Percentiles rank a stretch among this genome's conserved stretches.
Conservation (phyloP, 2,329 filamentous ascomycete genomes). For the Paecilomyces fulvus region DNA sequence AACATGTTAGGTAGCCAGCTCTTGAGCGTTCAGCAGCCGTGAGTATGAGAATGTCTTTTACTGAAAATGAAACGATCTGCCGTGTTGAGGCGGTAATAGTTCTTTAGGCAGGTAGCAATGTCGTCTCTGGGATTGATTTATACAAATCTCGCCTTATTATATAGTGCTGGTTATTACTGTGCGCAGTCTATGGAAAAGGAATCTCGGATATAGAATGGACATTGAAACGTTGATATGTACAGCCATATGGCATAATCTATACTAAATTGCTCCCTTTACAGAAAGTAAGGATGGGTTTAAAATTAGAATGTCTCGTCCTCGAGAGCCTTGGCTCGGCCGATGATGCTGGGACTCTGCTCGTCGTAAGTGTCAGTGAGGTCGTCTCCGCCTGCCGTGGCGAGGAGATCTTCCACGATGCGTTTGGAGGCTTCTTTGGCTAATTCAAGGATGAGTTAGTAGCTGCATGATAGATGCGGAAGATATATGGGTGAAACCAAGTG, state of each 20-base stretch:
- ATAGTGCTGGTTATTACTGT: too few species aligned
- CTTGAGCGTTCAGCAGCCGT: not conserved
- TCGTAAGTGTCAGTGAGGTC: conserved; percentile 17
- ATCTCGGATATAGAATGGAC: not conserved
- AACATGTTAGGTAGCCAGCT: not conserved
- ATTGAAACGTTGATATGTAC: not conserved
- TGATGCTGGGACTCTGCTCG: conserved; percentile 37
- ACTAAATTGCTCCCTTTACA: not conserved
- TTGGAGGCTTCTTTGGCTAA: conserved; percentile 43
- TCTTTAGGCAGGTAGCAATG: too few species aligned
- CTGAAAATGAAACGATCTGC: not conserved
- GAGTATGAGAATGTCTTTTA: not conserved
- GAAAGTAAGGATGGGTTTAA: not conserved
- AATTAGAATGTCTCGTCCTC: conserved; percentile 41
- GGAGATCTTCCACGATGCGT: conserved; percentile 40
- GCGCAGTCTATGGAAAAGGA: not conserved
- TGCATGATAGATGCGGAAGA: not conserved
- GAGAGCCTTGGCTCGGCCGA: conserved; percentile 30
- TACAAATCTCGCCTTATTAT: too few species aligned
- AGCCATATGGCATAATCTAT: not conserved
- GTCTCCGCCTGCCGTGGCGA: conserved; percentile 38
- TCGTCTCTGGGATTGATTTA: too few species aligned
- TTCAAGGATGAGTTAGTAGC: not conserved
- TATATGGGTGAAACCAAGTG: not conserved
- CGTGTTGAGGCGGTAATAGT: not conserved